A percentile compares a stretch with the other conserved stretches of the same genome.
Evolutionary conservation across 1,284 basidiomycete genomes (phyloP).

Genomic region (Inonotus obliquus): DNA sequence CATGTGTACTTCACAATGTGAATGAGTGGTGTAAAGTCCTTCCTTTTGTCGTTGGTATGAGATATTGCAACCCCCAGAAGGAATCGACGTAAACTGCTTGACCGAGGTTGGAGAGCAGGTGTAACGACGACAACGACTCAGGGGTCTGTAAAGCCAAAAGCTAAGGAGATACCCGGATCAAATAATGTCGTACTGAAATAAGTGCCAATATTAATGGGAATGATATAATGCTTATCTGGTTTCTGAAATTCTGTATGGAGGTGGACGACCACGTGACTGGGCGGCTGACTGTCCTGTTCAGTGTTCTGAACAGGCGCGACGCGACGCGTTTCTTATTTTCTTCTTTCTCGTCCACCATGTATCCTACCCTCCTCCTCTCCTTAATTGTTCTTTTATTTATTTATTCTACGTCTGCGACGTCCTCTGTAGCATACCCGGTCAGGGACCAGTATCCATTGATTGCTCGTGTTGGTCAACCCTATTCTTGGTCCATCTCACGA

Average conservation of each 20-base stretch:
- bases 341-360: conserved; percentile 8
- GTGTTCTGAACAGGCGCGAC: not conserved
- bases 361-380: conserved; percentile 11
- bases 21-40: conserved; percentile 25
- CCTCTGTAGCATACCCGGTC: conserved; percentile 43
- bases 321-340: not conserved
- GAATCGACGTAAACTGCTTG: conserved; percentile 19
- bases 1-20: conserved; percentile 12
- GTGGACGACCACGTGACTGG: not conserved
- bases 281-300: not conserved
- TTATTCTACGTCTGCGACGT: conserved; percentile 17
- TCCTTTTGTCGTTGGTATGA: conserved; percentile 34
- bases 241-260: not conserved
- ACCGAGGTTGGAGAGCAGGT: conserved; percentile 29
- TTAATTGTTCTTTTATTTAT: conserved; percentile 6
- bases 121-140: conserved; percentile 30
- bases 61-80: conserved; percentile 31
- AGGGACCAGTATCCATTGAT: conserved; percentile 59
- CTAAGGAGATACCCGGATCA: conserved; percentile 10
- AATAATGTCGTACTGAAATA: not conserved
- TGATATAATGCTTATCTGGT: not conserved
- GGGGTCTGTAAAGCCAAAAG: conserved; percentile 23
- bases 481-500: conserved; percentile 58
- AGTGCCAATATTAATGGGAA: not conserved
- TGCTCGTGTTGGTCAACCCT: conserved; percentile 53